These are phyloP conservation scores for Gastrolobium villosum DNA, from an alignment of 306 rosid genomes.

Conservation along the genomic window DNA sequence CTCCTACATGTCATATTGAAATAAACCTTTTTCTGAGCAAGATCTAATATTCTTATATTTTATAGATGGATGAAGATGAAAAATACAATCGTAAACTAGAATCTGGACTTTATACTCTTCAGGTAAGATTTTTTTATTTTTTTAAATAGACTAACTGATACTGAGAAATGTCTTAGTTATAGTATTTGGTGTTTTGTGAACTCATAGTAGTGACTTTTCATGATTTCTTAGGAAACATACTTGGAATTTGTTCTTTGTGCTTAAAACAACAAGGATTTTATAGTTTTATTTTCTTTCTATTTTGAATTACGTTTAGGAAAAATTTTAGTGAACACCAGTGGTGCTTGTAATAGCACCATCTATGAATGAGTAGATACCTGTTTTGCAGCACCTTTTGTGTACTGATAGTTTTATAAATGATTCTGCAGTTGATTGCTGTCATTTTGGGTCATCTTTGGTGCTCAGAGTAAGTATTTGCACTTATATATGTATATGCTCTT, in stretches of 20 bases:
- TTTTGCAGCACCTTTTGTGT: constrained; percentile 27
- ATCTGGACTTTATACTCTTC: constrained; percentile 97
- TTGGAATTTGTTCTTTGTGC: constrained; percentile 34
- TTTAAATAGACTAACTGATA: constrained; percentile 17
- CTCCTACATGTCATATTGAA: constrained; percentile 29
- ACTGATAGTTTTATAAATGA: constrained; percentile 45
- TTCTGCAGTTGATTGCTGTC: constrained; percentile 84
- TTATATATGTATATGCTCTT: background rate
- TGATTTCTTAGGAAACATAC: constrained; percentile 18
- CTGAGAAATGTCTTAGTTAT: constrained; percentile 16
- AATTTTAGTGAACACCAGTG: background rate
- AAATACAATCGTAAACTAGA: constrained; percentile 92
- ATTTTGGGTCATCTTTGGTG: constrained; percentile 96
- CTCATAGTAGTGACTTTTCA: background rate
- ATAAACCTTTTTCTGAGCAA: background rate
- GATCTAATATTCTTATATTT: constrained; percentile 37
- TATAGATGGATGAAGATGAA: constrained; percentile 94
- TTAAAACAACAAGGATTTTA: background rate
- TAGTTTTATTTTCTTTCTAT: constrained; percentile 4
- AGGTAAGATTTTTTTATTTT: constrained; percentile 59
- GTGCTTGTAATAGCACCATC: constrained; percentile 31
- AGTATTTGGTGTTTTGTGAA: constrained; percentile 19
- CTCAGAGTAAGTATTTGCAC: constrained; percentile 77
- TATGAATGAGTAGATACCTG: constrained; percentile 16
- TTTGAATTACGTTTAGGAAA: constrained; percentile 21